Conservation (phyloP, 306 rosid genomes). For the Delonix regia region DNA sequence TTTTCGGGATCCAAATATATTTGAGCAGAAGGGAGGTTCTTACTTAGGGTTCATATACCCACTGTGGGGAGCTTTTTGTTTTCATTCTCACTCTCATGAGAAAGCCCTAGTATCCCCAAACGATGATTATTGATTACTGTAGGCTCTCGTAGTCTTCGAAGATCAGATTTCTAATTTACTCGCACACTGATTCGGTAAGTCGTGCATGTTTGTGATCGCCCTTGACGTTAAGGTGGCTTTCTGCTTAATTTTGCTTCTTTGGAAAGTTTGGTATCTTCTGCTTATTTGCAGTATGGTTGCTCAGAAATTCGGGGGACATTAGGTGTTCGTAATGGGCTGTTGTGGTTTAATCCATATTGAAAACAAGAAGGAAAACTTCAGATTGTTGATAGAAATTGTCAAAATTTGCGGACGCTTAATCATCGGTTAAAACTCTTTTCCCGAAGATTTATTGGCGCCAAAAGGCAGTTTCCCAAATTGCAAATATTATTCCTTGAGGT, state of each 20-base stretch:
- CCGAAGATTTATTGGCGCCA: constrained; percentile 20
- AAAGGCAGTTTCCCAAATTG: not conserved
- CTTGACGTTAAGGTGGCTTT: not conserved
- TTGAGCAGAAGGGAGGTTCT: not conserved
- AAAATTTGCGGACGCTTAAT: not conserved
- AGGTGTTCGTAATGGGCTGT: not conserved
- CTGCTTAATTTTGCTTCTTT: not conserved
- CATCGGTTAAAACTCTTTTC: not conserved
- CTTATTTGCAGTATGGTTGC: not conserved
- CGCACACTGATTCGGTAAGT: constrained; percentile 1
- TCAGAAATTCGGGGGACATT: not conserved
- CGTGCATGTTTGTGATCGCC: not conserved
- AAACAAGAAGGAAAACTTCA: not conserved
- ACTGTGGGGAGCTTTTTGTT: not conserved
- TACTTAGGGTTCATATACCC: constrained; percentile 14
- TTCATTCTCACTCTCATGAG: constrained; percentile 1
- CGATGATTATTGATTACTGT: constrained; percentile 9
- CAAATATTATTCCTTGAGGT: not conserved
- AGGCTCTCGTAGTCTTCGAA: not conserved
- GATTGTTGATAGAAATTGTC: not conserved
- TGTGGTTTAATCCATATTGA: too few species aligned
- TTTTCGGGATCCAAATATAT: not conserved
- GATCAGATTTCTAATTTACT: not conserved
- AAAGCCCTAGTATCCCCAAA: not conserved
- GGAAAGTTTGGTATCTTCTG: not conserved